Conservation (phyloP, 2,329 filamentous ascomycete genomes). For the Pestalotiopsis sp. region DNA sequence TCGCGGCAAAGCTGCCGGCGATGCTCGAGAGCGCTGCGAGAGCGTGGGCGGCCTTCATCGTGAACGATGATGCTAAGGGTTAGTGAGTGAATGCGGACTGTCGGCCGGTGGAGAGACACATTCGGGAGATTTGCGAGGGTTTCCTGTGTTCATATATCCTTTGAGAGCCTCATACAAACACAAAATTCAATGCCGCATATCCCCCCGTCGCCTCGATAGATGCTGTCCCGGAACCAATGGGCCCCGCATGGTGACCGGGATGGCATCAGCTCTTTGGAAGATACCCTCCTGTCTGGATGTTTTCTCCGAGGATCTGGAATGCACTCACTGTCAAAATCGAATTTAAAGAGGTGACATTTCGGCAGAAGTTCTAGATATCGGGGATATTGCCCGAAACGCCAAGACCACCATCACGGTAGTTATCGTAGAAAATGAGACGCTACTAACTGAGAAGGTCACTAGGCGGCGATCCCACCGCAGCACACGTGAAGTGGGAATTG, state of each 20-base stretch:
- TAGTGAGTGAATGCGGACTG: conserved; percentile 56
- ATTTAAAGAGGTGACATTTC: background rate
- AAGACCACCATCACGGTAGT: background rate
- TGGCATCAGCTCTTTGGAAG: background rate
- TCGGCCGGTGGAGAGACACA: background rate
- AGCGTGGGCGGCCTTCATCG: background rate
- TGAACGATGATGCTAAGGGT: background rate
- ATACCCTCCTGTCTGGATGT: background rate
- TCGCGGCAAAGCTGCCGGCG: background rate
- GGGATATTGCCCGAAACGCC: background rate
- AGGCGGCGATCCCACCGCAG: background rate
- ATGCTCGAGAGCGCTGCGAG: conserved; percentile 1
- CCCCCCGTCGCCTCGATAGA: too few relatives aligned
- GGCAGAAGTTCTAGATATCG: background rate
- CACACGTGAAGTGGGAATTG: background rate
- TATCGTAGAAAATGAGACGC: background rate
- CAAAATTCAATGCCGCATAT: too few relatives aligned
- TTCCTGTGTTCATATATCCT: background rate
- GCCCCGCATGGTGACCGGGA: background rate
- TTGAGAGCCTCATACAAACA: background rate
- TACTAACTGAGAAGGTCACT: background rate
- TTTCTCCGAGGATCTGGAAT: background rate
- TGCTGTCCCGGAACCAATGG: background rate
- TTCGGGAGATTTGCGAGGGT: background rate
- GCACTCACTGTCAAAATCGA: background rate